Percentiles rank a stretch among this genome's conserved stretches.
These are phyloP conservation scores for Boehmeria nivea DNA, from an alignment of 306 rosid species.

Conservation along the genomic window DNA sequence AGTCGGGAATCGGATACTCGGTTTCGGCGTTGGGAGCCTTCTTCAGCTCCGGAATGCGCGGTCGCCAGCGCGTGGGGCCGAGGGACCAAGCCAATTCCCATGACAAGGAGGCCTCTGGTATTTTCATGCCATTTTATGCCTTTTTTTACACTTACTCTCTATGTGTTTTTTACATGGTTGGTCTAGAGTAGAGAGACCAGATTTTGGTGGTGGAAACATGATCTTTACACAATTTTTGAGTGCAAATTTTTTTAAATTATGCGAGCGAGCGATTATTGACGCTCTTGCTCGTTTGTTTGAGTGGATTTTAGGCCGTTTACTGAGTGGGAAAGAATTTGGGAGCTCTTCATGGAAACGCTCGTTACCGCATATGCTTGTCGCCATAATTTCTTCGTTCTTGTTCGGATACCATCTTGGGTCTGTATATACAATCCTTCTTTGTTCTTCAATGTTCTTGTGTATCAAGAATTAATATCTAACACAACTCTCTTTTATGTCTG, in stretches of 20 bases:
- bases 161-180: too few species aligned
- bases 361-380: constrained; percentile 60
- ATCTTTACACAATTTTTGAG: too few species aligned
- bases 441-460: constrained; percentile 3
- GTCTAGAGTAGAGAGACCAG: too few species aligned
- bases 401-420: constrained; percentile 87
- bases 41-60: constrained; percentile 50
- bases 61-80: constrained; percentile 55
- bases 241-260: too few species aligned
- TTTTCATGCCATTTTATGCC: background rate
- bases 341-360: constrained; percentile 60
- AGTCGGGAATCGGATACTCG: constrained; percentile 15
- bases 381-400: constrained; percentile 64
- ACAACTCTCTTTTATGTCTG: background rate
- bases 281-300: constrained; percentile 18
- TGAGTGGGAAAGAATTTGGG: constrained; percentile 38
- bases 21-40: constrained; percentile 27
- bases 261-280: constrained; percentile 14
- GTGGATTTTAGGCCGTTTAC: constrained; percentile 32
- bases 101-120: constrained; percentile 50
- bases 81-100: constrained; percentile 33
- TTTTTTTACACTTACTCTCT: background rate
- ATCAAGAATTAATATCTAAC: background rate
- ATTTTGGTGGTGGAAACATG: too few species aligned
- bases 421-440: constrained; percentile 19